Percentiles rank a stretch among this genome's conserved stretches.
Conservation (phyloP, 2,329 filamentous ascomycete genomes). For the Talaromyces rugulosus region DNA sequence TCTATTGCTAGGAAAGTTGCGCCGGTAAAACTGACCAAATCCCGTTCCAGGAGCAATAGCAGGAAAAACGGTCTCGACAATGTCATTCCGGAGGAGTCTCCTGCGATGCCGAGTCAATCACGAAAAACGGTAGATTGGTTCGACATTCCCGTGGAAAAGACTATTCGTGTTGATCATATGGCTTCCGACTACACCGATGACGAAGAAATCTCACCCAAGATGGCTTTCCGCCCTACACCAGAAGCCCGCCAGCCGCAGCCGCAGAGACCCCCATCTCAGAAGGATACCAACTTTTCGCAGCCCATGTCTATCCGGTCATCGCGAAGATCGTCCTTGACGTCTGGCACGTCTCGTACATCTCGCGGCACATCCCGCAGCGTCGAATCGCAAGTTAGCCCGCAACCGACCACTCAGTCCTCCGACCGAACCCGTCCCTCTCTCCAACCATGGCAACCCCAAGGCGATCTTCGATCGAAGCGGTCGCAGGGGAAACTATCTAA, state of each 20-base stretch:
- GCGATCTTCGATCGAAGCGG: slow-evolving; percentile 9
- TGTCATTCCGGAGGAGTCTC: slow-evolving; percentile 3
- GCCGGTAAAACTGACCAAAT: slow-evolving; percentile 27
- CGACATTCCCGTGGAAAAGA: slow-evolving; percentile 27
- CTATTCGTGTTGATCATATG: slow-evolving; percentile 22
- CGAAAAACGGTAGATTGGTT: slow-evolving; percentile 26
- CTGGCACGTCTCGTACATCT: slow-evolving; percentile 11
- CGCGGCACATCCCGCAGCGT: slow-evolving; percentile 23
- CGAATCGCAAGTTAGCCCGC: slow-evolving; percentile 23
- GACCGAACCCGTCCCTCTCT: slow-evolving; percentile 16
- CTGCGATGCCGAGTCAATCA: neutral
- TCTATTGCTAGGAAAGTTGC: slow-evolving; percentile 21
- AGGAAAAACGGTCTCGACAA: slow-evolving; percentile 3
- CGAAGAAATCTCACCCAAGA: neutral
- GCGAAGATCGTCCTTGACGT: slow-evolving; percentile 7
- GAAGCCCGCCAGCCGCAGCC: neutral
- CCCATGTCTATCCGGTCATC: neutral
- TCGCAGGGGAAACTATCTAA: slow-evolving; percentile 24
- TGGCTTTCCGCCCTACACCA: neutral
- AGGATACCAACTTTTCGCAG: neutral
- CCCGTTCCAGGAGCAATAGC: slow-evolving; percentile 13
- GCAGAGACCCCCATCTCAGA: neutral
- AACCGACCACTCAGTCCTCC: slow-evolving; percentile 12
- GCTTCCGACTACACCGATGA: slow-evolving; percentile 13
- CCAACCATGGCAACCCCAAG: slow-evolving; percentile 18